Conservation (phyloP, 169 alveolate species). For the Plasmodium vivax region DNA sequence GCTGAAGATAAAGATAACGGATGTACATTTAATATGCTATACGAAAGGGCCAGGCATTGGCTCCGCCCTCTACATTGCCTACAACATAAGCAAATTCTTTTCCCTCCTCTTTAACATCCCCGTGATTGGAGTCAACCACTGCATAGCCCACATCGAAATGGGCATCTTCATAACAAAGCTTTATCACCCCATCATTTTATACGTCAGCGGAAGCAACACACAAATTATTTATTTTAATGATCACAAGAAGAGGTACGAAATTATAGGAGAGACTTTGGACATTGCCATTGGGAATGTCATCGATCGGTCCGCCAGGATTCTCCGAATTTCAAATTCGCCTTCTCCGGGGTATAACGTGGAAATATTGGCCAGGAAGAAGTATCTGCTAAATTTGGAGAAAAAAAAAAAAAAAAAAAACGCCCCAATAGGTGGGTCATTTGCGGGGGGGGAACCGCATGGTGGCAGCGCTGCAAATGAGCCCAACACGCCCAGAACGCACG, state of each 20-base stretch:
- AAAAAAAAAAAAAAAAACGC: not conserved
- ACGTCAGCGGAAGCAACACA: slow-evolving; percentile 99
- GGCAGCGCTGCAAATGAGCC: not conserved
- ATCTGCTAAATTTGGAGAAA: slow-evolving; percentile 41
- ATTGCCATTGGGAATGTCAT: slow-evolving; percentile 99
- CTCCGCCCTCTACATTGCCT: slow-evolving; percentile 97
- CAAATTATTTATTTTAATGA: slow-evolving; percentile 93
- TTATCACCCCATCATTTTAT: slow-evolving; percentile 95
- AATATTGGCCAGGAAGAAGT: slow-evolving; percentile 91
- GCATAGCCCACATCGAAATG: slow-evolving; percentile 99
- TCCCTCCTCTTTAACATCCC: slow-evolving; percentile 94
- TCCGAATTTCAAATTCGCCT: slow-evolving; percentile 97
- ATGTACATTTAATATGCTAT: slow-evolving; percentile 92
- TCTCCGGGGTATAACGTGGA: slow-evolving; percentile 99
- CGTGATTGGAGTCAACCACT: slow-evolving; percentile 98
- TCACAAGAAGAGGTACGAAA: slow-evolving; percentile 91
- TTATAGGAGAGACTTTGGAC: slow-evolving; percentile 98
- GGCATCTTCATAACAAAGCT: slow-evolving; percentile 96
- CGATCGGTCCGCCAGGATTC: slow-evolving; percentile 97
- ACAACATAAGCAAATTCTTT: slow-evolving; percentile 95
- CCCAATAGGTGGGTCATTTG: not conserved
- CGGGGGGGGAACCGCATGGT: not conserved
- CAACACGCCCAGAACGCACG: not conserved
- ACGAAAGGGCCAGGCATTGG: slow-evolving; percentile 99
- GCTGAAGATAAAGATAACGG: slow-evolving; percentile 89